These are phyloP conservation scores for Penicillium cosmopolitanum DNA, from an alignment of 495 filamentous ascomycete species.

Conservation along the genomic window DNA sequence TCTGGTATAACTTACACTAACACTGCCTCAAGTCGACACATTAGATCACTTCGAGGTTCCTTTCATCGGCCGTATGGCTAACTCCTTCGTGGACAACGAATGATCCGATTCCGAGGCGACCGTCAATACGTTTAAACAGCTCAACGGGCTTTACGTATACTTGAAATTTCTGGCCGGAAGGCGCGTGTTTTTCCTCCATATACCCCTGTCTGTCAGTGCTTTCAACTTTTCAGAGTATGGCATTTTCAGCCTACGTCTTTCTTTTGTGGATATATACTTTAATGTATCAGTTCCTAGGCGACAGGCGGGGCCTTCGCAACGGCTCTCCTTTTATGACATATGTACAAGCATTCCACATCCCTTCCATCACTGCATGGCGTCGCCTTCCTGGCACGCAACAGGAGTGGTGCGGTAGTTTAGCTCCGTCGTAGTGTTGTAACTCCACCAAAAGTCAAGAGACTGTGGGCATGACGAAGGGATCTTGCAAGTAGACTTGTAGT, in stretches of 20 bases:
- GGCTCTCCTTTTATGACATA: not conserved
- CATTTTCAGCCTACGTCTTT: slow-evolving; percentile 1
- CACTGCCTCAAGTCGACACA: slow-evolving; percentile 69
- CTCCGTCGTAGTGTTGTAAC: slow-evolving; percentile 23
- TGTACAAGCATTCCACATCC: not conserved
- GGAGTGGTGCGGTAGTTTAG: slow-evolving; percentile 11
- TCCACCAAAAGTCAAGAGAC: slow-evolving; percentile 32
- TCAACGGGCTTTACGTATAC: slow-evolving; percentile 12
- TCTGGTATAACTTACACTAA: not conserved
- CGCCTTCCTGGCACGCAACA: slow-evolving; percentile 13
- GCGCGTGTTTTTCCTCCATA: slow-evolving; percentile 22
- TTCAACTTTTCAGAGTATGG: slow-evolving; percentile 8
- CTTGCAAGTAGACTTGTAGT: slow-evolving; percentile 18
- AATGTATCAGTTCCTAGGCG: not conserved
- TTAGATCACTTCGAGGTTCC: slow-evolving; percentile 93
- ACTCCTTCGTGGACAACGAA: slow-evolving; percentile 91
- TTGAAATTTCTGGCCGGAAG: slow-evolving; percentile 19
- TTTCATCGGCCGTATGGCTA: slow-evolving; percentile 75
- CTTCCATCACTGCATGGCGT: slow-evolving; percentile 2
- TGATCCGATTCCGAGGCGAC: slow-evolving; percentile 37
- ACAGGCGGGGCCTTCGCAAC: not conserved
- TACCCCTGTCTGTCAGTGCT: slow-evolving; percentile 24
- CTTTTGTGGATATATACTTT: slow-evolving; percentile 13
- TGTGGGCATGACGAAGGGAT: slow-evolving; percentile 22
- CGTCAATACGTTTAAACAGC: not conserved